Conservation (phyloP, 768 basidiomycete species). For the Collybia sordida region DNA sequence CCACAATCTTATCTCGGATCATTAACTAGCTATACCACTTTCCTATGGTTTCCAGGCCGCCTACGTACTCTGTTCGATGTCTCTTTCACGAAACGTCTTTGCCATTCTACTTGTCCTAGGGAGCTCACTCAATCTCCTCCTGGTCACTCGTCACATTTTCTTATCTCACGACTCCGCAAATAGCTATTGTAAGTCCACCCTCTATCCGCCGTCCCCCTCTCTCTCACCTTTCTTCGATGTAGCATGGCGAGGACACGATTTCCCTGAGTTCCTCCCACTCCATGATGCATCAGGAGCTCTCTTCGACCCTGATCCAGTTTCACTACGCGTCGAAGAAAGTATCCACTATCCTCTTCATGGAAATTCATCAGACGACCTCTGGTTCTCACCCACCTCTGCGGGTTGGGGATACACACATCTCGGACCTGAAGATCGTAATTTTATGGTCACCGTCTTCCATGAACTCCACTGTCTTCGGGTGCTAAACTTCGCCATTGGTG, state of each 20-base stretch:
- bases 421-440: constrained; percentile 28
- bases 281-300: neutral
- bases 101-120: neutral
- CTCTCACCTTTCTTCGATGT: neutral
- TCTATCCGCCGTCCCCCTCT: neutral
- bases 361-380: neutral
- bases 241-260: constrained; percentile 10
- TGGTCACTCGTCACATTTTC: neutral
- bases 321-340: constrained; percentile 4
- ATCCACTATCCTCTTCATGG: constrained; percentile 1
- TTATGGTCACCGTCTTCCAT: constrained; percentile 42
- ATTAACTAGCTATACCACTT: too few species aligned
- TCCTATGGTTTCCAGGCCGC: too few species aligned
- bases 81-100: neutral
- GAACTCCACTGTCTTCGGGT: constrained; percentile 45
- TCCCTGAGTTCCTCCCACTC: constrained; percentile 9
- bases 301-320: neutral
- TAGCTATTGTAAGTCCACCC: neutral
- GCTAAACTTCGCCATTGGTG: constrained; percentile 9
- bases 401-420: constrained; percentile 17
- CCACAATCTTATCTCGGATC: too few species aligned
- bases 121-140: neutral
- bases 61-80: neutral
- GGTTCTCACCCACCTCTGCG: constrained; percentile 4
- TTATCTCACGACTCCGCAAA: neutral